Evolutionary conservation across 495 filamentous ascomycete genomes (phyloP).

Genomic region (Tuber borchii): DNA sequence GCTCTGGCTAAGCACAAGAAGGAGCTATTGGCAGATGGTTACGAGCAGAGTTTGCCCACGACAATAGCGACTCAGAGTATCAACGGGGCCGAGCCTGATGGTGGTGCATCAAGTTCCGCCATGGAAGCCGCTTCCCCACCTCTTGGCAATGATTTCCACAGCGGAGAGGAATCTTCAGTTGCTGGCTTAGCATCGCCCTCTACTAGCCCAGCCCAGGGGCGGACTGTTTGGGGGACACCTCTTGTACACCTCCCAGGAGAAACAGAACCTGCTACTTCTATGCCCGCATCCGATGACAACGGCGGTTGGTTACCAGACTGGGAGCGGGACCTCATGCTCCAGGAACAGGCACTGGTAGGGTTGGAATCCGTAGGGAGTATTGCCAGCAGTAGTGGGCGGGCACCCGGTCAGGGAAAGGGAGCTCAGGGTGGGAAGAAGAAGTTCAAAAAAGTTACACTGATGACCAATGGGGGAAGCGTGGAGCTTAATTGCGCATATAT

Average conservation of each 20-base stretch:
- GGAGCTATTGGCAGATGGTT: neutral
- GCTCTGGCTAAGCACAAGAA: neutral
- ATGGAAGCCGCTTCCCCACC: neutral
- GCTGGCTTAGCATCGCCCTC: neutral
- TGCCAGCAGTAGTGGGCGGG: neutral
- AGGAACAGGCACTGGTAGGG: neutral
- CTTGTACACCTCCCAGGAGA: neutral
- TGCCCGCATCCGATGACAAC: neutral
- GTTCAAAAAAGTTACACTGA: constrained; percentile 18
- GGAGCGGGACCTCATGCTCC: constrained; percentile 4
- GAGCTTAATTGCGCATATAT: constrained; percentile 24
- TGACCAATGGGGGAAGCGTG: constrained; percentile 42
- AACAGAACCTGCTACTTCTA: neutral
- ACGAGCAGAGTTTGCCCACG: neutral
- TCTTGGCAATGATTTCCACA: neutral
- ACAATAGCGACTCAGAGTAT: neutral
- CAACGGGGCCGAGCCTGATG: neutral
- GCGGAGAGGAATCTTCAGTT: neutral
- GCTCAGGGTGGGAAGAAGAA: constrained; percentile 9
- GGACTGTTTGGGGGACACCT: constrained; percentile 1
- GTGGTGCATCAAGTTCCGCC: neutral
- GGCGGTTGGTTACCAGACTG: neutral
- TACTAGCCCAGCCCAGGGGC: neutral
- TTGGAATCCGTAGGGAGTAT: neutral
- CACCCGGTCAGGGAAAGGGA: constrained; percentile 5